Evolutionary conservation across 106 monocot species (phyloP).

Genomic region (Hemerocallis citrina): DNA sequence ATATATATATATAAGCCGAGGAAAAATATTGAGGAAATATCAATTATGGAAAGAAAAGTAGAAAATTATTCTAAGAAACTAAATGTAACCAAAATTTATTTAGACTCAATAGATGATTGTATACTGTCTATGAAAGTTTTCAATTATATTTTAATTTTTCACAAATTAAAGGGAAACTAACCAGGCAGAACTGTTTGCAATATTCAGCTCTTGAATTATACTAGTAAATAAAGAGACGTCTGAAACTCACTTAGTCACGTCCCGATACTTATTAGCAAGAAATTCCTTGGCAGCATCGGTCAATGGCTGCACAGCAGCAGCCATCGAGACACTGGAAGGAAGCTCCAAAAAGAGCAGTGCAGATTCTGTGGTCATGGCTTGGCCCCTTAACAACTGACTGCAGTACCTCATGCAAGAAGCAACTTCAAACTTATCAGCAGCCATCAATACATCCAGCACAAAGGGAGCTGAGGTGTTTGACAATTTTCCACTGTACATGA

Average conservation of each 20-base stretch:
- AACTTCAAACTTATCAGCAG: slow-evolving; percentile 81
- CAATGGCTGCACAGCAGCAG: slow-evolving; percentile 59
- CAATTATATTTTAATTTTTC: too few species aligned
- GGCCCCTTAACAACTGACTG: slow-evolving; percentile 49
- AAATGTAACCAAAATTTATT: too few species aligned
- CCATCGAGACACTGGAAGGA: slow-evolving; percentile 59
- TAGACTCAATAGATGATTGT: too few species aligned
- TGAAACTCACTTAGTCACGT: slow-evolving; percentile 58
- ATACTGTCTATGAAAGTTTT: too few species aligned
- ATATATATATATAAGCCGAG: too few species aligned
- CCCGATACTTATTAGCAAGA: slow-evolving; percentile 52
- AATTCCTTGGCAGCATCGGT: slow-evolving; percentile 72
- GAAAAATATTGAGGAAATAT: too few species aligned
- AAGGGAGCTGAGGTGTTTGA: slow-evolving; percentile 29
- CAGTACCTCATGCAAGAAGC: slow-evolving; percentile 75
- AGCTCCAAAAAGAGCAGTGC: slow-evolving; percentile 71
- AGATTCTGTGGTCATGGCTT: slow-evolving; percentile 67
- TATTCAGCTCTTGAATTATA: too few species aligned
- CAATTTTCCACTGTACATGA: slow-evolving; percentile 75
- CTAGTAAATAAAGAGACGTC: too few species aligned
- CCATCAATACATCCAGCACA: slow-evolving; percentile 67
- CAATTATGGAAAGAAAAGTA: too few species aligned
- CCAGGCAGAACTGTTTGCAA: too few species aligned
- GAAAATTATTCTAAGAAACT: too few species aligned
- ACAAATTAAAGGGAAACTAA: too few species aligned